Evolutionary conservation across 2,329 filamentous ascomycete genomes (phyloP).

Genomic region (Clarireedia hainanense): DNA sequence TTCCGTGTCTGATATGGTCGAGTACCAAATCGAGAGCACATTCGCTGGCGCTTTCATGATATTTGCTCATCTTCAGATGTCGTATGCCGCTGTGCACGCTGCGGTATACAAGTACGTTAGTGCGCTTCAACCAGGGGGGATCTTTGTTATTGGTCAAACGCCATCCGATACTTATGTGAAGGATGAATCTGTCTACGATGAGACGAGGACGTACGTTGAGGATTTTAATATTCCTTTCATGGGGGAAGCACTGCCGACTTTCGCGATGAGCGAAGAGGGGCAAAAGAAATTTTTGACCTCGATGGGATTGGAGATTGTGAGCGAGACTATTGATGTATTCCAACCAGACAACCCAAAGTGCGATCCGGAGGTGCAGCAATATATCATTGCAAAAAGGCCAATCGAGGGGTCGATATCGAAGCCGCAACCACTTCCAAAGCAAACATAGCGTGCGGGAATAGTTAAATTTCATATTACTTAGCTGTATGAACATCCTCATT

Average conservation of each 20-base stretch:
- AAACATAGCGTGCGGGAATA: background rate
- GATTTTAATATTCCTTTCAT: slow-evolving; percentile 21
- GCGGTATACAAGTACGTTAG: slow-evolving; percentile 20
- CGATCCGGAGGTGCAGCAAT: slow-evolving; percentile 10
- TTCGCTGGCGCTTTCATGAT: slow-evolving; percentile 28
- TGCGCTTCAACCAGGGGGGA: slow-evolving; percentile 20
- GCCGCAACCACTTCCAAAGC: slow-evolving; percentile 8
- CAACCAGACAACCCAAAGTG: slow-evolving; percentile 18
- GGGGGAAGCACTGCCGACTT: slow-evolving; percentile 17
- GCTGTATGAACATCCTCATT: too few relatives aligned
- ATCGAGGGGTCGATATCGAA: background rate
- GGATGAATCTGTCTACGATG: slow-evolving; percentile 19
- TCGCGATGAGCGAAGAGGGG: slow-evolving; percentile 20
- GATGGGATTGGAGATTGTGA: slow-evolving; percentile 22
- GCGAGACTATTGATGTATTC: slow-evolving; percentile 18
- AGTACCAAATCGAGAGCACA: slow-evolving; percentile 15
- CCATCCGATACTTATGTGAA: slow-evolving; percentile 26
- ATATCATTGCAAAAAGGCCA: slow-evolving; percentile 11
- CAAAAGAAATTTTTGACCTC: slow-evolving; percentile 17
- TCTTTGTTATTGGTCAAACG: slow-evolving; percentile 25
- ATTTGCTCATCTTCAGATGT: slow-evolving; percentile 25
- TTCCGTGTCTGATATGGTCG: slow-evolving; percentile 13
- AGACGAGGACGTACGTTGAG: slow-evolving; percentile 25
- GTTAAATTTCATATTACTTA: too few relatives aligned
- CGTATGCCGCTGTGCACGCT: slow-evolving; percentile 23